Evolutionary conservation across 352 stramenopile genomes (phyloP), one percentile per base, ranked within the genome.

Genomic region (Blastocystis hominis): DNA sequence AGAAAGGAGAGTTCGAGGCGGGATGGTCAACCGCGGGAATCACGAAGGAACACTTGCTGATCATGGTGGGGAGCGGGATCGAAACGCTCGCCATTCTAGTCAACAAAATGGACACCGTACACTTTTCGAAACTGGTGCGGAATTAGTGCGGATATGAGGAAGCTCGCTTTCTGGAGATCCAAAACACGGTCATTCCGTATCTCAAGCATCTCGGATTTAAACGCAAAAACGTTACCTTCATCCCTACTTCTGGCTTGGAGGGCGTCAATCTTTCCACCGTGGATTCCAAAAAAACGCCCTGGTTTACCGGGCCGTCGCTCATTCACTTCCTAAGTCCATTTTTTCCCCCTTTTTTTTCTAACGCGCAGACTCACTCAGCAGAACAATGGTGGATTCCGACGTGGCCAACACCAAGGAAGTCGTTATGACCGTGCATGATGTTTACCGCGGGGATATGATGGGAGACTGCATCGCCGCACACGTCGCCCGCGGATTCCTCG

Each of bases 101-200:
- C 54, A 98, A 98, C 91, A 98, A 98, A 91, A 96, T 98, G 91
- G 96, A 98, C 89, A 92, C 94, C 24, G 93, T 95, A 34, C 90
- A 92, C 47, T 40, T 72, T 56, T 1, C 30, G 15, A 34, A 53
- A 34, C 9, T n/a, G 17, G 42, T 62, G 50, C 36, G n/a, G 34
- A 20, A 50, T 3, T 86, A 91, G 89, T 88, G 79, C 30, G 90
- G 91, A 0, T 96, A 93, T 92, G 90, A 92, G 87, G 88, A 96
- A 86, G 90, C 90, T 0, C 91, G 93, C 13, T 96, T 95, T 66
- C 90, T 94, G 44, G 91, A 90, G 40, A 94, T 95, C 64, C 90
- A 94, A 30, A 89, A 90, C 20, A 93, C 92, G 24, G 89, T 96
- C 42, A 91, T 91, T 15, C 90, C 88, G 0, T 95, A 95, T 88